phyloP scores from a whole-genome alignment of 2,329 filamentous ascomycete genomes.

The Zymoseptoria crescenta region DNA sequence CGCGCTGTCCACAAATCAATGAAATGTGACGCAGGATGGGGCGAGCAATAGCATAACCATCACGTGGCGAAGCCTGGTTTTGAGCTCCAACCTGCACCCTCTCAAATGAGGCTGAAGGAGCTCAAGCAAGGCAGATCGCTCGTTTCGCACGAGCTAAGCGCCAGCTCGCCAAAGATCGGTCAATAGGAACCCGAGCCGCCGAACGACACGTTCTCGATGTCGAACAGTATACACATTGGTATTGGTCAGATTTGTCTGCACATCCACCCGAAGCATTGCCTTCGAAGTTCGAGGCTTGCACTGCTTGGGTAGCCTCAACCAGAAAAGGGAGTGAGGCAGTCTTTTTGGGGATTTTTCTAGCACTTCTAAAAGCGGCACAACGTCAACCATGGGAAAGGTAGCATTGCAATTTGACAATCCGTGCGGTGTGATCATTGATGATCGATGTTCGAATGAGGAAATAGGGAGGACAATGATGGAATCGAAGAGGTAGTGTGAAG shows the following conservation, averaged over 20 bases:
- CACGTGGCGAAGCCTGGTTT: neutral
- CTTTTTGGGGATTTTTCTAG: constrained; percentile 53
- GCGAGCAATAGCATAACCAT: neutral
- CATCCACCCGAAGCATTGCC: constrained; percentile 13
- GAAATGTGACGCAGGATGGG: neutral
- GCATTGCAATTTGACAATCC: constrained; percentile 99
- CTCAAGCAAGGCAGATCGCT: neutral
- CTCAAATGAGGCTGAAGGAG: neutral
- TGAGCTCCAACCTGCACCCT: neutral
- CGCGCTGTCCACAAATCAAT: neutral
- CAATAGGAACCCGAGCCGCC: neutral
- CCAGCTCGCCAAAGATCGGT: neutral
- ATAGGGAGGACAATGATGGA: neutral
- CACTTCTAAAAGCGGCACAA: constrained; percentile 95
- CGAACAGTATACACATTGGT: neutral
- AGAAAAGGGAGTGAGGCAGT: constrained; percentile 19
- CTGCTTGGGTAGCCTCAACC: constrained; percentile 17
- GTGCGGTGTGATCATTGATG: constrained; percentile 52
- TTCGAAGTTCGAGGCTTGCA: neutral
- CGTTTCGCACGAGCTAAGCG: neutral
- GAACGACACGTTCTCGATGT: neutral
- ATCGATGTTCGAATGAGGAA: constrained; percentile 1
- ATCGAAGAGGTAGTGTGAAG: neutral
- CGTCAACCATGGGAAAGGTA: constrained; percentile 70
- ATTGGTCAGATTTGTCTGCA: constrained; percentile 15